phyloP scores from a whole-genome alignment of 176 grass and related monocot species.

The Guadua angustifolia region DNA sequence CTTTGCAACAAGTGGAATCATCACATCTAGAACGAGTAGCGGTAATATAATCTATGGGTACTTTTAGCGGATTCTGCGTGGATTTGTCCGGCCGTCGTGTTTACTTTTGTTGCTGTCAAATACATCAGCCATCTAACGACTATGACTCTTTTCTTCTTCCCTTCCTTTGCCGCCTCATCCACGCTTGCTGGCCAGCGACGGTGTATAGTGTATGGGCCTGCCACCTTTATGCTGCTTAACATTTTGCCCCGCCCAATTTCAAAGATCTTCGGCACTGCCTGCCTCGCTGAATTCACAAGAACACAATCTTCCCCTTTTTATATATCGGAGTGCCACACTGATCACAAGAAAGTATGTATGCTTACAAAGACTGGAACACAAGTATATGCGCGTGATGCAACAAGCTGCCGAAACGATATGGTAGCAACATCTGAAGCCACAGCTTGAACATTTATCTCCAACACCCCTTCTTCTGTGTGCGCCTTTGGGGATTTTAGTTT shows the following conservation, averaged over 20 bases:
- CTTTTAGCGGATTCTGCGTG: constrained; percentile 37
- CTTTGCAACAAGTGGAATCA: neutral
- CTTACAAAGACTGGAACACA: neutral
- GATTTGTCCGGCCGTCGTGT: constrained; percentile 41
- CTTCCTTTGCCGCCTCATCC: constrained; percentile 34
- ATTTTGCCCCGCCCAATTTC: neutral
- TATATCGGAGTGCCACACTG: neutral
- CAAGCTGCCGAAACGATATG: neutral
- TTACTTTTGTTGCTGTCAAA: constrained; percentile 45
- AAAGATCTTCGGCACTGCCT: neutral
- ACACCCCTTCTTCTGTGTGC: no score
- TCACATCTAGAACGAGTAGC: constrained; percentile 33
- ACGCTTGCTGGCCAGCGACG: constrained; percentile 34
- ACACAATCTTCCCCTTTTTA: neutral
- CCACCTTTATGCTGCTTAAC: neutral
- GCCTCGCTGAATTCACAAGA: neutral
- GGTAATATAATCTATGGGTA: neutral
- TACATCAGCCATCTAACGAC: neutral
- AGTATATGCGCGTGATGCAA: neutral
- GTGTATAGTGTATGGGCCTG: neutral
- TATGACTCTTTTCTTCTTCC: neutral
- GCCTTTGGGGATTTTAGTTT: neutral
- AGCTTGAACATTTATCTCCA: no score
- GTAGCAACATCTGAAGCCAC: neutral
- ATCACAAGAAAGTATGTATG: neutral